phyloP scores from a whole-genome alignment of 345 rosid species.

The Eucalyptus sp. region DNA sequence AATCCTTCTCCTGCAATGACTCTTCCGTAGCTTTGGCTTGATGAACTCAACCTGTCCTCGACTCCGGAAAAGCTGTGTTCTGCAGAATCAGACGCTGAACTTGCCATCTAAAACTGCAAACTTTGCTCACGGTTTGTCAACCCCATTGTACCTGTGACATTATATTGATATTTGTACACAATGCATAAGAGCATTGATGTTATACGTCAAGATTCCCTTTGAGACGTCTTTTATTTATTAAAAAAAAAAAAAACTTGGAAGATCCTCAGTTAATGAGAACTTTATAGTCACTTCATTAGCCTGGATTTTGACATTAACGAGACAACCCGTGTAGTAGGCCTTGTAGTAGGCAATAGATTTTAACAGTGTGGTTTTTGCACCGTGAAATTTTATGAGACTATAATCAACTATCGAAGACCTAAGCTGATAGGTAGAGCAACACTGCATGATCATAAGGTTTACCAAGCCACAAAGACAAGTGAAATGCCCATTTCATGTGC shows the following conservation, averaged over 20 bases:
- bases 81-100: background rate
- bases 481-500: background rate
- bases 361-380: background rate
- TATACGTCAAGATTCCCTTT: background rate
- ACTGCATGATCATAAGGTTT: background rate
- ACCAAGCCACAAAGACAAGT: background rate
- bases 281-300: background rate
- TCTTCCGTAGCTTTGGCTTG: background rate
- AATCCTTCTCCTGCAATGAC: background rate
- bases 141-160: background rate
- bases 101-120: background rate
- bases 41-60: constrained; percentile 6
- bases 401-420: background rate
- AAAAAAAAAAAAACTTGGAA: background rate
- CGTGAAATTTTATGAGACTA: background rate
- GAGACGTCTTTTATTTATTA: accelerated
- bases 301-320: background rate
- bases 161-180: background rate
- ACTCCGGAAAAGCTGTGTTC: background rate
- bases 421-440: background rate
- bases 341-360: background rate
- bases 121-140: background rate
- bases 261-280: background rate
- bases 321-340: background rate
- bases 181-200: background rate